These are phyloP conservation scores for Camillea tinctor DNA, from an alignment of 2,329 filamentous ascomycete species.

Conservation along the genomic window DNA sequence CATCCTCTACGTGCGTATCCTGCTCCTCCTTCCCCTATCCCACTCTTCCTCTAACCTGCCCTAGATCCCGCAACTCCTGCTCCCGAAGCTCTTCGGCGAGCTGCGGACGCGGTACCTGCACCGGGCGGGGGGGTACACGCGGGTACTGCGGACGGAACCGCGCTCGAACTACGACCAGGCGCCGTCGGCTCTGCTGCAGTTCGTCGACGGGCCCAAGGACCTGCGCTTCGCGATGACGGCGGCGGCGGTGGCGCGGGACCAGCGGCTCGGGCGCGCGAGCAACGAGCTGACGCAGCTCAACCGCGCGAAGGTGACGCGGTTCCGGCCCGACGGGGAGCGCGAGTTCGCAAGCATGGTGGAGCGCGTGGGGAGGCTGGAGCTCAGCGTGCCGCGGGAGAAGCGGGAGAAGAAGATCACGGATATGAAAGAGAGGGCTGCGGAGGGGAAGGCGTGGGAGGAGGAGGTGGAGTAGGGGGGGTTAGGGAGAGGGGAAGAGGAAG, in stretches of 20 bases:
- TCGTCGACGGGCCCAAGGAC: conserved; percentile 92
- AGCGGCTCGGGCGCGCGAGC: conserved; percentile 53
- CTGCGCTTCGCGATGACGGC: conserved; percentile 95
- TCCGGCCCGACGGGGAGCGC: conserved; percentile 63
- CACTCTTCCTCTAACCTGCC: background rate
- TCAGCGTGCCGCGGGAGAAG: conserved; percentile 22
- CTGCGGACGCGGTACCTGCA: conserved; percentile 75
- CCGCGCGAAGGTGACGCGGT: conserved; percentile 78
- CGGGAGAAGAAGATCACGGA: too few relatives aligned
- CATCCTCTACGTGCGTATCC: conserved; percentile 75
- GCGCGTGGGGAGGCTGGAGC: conserved; percentile 35
- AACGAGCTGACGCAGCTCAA: conserved; percentile 76
- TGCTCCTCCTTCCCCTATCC: conserved; percentile 37
- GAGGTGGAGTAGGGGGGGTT: conserved; percentile 17
- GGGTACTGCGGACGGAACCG: conserved; percentile 88
- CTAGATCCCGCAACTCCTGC: conserved; percentile 64
- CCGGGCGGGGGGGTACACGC: conserved; percentile 90
- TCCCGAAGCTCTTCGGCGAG: conserved; percentile 86
- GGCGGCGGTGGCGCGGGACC: conserved; percentile 70
- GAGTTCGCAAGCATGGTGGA: conserved; percentile 66
- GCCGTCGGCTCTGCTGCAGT: conserved; percentile 84
- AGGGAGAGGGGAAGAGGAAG: too few relatives aligned
- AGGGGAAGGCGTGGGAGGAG: conserved; percentile 34
- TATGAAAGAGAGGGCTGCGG: background rate
- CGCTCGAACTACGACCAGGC: conserved; percentile 82